Base-by-base conservation (phyloP, 257 asterid species). In the Solanum raphanifolium region DNA sequence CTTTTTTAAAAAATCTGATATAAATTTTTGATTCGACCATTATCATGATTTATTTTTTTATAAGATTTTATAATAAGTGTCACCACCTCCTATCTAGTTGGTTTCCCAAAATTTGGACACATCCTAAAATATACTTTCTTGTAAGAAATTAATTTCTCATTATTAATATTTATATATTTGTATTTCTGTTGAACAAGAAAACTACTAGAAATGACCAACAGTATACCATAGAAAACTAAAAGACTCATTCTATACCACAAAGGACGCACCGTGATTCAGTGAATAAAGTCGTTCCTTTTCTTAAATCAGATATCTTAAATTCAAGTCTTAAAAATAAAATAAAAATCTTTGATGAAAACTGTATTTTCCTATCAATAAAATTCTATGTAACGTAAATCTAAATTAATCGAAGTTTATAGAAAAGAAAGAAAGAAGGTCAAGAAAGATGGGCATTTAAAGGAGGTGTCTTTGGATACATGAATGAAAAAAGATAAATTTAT, bases 321-420 rank as follows among this genome's bases (percentile, higher is more conserved):
- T 58, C 2, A 0, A 21, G 5, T 3, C 4, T 58, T 21, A 9
- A 8, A 3, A 1, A 20, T 1, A 3, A 3, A 7, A 55, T 13
- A 52, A 18, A 39, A 39, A 36, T 2, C 8, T 5, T 52, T 52
- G 4, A 52, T 52, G 1, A 6, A 52, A 52, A 18, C 5, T 6
- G 3, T 6, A 0, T 18, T 55, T 55, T 1, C 1, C 2, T 38
- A 0, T 0, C 4, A 43, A 43, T 43, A 43, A 1, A 11, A 4
- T 4, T 43, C 0, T 43, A 11, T 0, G 4, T 0, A 1, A 39
- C 4, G 4, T 7, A 1, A 20, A 20, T 58, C 0, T 21, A 21
- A 21, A 58, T 8, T 58, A 20, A 9, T 58, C 0, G 0, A 8
- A 21, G 0, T 58, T 7, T 0, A 58, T 60, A 23, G 1, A 16